Evolutionary conservation across 176 grass and related monocot genomes (phyloP), one percentile per base, ranked within the genome.

Genomic region (Oryza officinalis): DNA sequence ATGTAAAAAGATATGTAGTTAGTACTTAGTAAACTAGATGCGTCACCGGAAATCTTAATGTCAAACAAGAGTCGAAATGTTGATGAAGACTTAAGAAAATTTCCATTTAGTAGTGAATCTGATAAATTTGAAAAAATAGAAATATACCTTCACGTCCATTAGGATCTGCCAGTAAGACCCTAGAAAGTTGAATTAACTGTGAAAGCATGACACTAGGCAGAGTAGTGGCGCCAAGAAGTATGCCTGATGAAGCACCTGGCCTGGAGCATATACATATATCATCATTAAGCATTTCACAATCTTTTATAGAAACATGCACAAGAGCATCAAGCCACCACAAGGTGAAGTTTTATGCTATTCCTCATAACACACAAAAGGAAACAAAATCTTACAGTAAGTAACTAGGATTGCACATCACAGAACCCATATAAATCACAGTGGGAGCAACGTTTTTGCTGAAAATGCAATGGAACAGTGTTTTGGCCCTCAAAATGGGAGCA

Each of bases 241-340:
- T 96, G 59, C 93, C 96, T 64, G 96, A 99, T n/a, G 96, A 95
- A 77, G 87, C 89, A 37, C 96, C 96, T 81, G 93, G 91, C 89
- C 96, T 99, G 79, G 20, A 92, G 50, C 35, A 27, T 30, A 64
- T 6, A 89, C 40, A 44, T 33, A 60, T 13, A 78, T 78, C 81
- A 86, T 23, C 15, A 31, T 31, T 40, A 76, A 10, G 35, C 3
- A 23, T 61, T 44, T 65, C 14, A 20, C 41, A 7, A 10, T 27
- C 13, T 73, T 82, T 72, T n/a, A 57, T 49, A 77, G 2, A 81
- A 46, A 75, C 69, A 76, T 31, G 6, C 30, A 80, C 13, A 80
- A 46, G 44, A 49, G 49, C 2, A 32, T 65, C 50, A 60, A 74
- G 4, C 14, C 0, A 47, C 1, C 65, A 26, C 6, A 27, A 13